phyloP scores from a whole-genome alignment of 2,329 filamentous ascomycete genomes.

The Nemania abortiva region DNA sequence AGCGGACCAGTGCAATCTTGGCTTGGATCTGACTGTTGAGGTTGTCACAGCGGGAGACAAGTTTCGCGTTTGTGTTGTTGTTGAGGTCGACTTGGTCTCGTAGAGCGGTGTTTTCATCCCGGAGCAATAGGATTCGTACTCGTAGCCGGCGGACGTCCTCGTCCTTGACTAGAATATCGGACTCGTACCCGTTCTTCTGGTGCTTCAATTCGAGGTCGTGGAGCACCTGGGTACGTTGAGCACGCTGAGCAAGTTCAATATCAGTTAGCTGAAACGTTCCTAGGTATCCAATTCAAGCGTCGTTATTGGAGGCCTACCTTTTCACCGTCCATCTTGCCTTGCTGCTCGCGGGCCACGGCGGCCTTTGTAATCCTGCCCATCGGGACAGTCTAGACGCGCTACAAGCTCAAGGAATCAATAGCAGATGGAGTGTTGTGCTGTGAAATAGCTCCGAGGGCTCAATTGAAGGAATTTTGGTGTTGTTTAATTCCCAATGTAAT shows the following conservation, averaged over 20 bases:
- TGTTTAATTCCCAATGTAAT: constrained; percentile 12
- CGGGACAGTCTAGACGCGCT: constrained; percentile 38
- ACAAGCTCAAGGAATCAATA: neutral
- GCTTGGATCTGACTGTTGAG: constrained; percentile 58
- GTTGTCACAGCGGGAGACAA: constrained; percentile 57
- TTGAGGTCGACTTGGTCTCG: constrained; percentile 68
- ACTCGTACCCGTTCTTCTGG: constrained; percentile 71
- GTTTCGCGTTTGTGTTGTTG: constrained; percentile 45
- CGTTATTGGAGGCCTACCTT: constrained; percentile 49
- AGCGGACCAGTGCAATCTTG: constrained; percentile 56
- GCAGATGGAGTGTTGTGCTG: neutral
- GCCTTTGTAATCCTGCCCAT: constrained; percentile 49
- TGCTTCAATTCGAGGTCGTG: constrained; percentile 77
- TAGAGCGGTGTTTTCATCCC: constrained; percentile 78
- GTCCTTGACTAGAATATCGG: constrained; percentile 77
- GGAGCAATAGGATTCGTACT: constrained; percentile 76
- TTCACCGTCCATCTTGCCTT: constrained; percentile 54
- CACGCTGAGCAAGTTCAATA: constrained; percentile 53
- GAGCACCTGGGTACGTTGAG: constrained; percentile 59
- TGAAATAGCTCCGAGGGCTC: neutral
- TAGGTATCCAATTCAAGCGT: neutral
- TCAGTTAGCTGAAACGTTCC: neutral
- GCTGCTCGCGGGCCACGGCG: constrained; percentile 45
- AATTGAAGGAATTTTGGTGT: neutral
- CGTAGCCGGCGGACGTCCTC: constrained; percentile 79